phyloP scores from a whole-genome alignment of 23 red algal species.

The Chondrus crispus region DNA sequence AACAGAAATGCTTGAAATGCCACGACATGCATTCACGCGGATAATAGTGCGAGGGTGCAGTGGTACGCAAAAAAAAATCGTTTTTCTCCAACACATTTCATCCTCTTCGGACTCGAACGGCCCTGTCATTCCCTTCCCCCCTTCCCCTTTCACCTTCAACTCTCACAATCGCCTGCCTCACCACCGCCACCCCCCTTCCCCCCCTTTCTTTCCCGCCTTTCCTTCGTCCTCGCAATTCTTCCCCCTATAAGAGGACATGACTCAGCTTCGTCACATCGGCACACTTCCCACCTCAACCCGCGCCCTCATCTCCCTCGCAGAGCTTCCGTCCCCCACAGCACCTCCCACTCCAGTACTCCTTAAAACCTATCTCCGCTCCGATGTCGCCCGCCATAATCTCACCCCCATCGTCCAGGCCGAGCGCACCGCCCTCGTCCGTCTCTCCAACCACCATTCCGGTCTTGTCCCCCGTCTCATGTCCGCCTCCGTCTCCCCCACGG shows the following conservation, averaged over 20 bases:
- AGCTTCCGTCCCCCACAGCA: conserved; percentile 1
- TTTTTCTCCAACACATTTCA: too few species aligned
- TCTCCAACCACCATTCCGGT: conserved; percentile 16
- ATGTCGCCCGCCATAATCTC: conserved; percentile 6
- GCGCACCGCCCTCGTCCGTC: conserved; percentile 29
- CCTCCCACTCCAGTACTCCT: conserved; percentile 7
- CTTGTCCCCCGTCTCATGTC: conserved; percentile 11
- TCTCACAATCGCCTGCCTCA: too few species aligned
- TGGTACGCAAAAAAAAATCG: too few species aligned
- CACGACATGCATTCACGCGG: too few species aligned
- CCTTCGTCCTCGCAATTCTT: not conserved
- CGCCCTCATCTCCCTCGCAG: conserved; percentile 22
- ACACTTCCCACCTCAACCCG: conserved; percentile 5
- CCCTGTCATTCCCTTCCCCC: too few species aligned
- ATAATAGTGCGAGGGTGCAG: too few species aligned
- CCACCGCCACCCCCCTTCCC: not conserved
- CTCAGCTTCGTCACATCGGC: not conserved
- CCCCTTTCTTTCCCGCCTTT: not conserved
- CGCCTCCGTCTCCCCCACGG: not conserved
- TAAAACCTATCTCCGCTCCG: conserved; percentile 47
- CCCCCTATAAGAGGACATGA: not conserved
- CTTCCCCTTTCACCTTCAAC: too few species aligned
- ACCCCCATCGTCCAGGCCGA: not conserved
- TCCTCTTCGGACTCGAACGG: too few species aligned
- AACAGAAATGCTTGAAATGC: too few species aligned